Base-by-base conservation (phyloP, 768 basidiomycete genomes). In the Piloderma croceum region DNA sequence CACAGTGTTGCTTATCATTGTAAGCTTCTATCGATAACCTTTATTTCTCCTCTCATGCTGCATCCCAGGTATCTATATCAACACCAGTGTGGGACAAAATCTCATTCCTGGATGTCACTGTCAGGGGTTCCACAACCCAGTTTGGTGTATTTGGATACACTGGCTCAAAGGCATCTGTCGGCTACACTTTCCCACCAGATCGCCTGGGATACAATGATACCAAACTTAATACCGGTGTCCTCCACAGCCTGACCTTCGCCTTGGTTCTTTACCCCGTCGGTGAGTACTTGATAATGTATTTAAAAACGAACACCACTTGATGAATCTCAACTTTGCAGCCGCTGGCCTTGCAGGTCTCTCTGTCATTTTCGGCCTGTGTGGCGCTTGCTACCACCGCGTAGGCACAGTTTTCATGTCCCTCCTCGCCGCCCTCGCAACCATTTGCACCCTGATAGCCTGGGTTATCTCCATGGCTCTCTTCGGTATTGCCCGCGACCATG, bases 101-200 rank as follows among this genome's bases (percentile, higher is more conserved):
- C 33, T 81, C 74, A 15, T 89, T 86, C 67, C 70, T 91, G 31
- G 62, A 76, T 38, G 76, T 76, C 18, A 64, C 63, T 6, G 46
- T 56, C 9, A 67, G 62, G 4, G 56, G 57, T 18, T n/a, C 37
- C 11, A 44, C 63, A 50, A 65, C 64, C 42, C 70, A 70, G 45
- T 90, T 81, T 51, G 89, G 89, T 50, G 74, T 82, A n/a, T 87
- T 88, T 54, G 88, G 88, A 3, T 79, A 69, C 60, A 84, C 83
- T 11, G 82, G 80, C 13, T 74, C 73, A 13, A 34, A 53, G 15
- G 55, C 61, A 3, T 52, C 57, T 15, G 60, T 90, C 39, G 89
- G 89, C 13, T 91, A 87, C 43, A 48, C 58, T 38, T 71, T 79
- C 58, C 17, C 46, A 53, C 56, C 56, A 22, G 75, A 64, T 7